Conservation (phyloP, 2,329 filamentous ascomycete species). For the Diplocarpon rosae region DNA sequence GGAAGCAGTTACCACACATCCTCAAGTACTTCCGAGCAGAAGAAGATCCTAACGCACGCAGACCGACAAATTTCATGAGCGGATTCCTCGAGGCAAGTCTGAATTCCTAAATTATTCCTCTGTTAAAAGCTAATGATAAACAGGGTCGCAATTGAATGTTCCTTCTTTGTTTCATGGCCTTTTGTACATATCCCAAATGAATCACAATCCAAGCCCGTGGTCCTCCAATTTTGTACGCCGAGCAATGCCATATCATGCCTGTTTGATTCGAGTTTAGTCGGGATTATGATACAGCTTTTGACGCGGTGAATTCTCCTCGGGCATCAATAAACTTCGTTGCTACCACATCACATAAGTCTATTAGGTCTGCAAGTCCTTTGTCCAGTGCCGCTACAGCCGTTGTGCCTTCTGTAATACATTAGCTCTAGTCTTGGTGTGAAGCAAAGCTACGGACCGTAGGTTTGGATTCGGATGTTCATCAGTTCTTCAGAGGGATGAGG, state of each 20-base stretch:
- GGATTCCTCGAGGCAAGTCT: constrained; percentile 72
- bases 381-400: constrained; percentile 77
- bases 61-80: constrained; percentile 85
- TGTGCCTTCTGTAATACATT: constrained; percentile 51
- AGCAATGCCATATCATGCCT: constrained; percentile 18
- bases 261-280: background rate
- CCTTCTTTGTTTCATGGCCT: constrained; percentile 15
- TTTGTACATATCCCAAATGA: constrained; percentile 27
- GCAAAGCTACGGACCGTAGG: constrained; percentile 58
- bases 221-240: constrained; percentile 21
- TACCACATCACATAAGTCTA: constrained; percentile 87
- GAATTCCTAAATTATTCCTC: background rate
- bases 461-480: constrained; percentile 97
- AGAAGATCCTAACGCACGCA: constrained; percentile 60
- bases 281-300: background rate
- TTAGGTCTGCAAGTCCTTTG: constrained; percentile 80
- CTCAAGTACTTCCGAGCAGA: constrained; percentile 95
- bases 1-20: constrained; percentile 92
- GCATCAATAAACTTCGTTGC: constrained; percentile 75
- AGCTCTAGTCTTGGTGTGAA: constrained; percentile 3
- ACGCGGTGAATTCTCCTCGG: constrained; percentile 42
- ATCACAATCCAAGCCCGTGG: constrained; percentile 16
- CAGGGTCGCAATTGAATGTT: constrained; percentile 26
- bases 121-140: constrained; percentile 12
- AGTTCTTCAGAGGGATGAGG: constrained; percentile 91